A percentile compares a stretch with the other conserved stretches of the same genome.
These are phyloP conservation scores for Neotropicomus parvogracilis DNA, from an alignment of 1,284 basidiomycete species.

Conservation along the genomic window DNA sequence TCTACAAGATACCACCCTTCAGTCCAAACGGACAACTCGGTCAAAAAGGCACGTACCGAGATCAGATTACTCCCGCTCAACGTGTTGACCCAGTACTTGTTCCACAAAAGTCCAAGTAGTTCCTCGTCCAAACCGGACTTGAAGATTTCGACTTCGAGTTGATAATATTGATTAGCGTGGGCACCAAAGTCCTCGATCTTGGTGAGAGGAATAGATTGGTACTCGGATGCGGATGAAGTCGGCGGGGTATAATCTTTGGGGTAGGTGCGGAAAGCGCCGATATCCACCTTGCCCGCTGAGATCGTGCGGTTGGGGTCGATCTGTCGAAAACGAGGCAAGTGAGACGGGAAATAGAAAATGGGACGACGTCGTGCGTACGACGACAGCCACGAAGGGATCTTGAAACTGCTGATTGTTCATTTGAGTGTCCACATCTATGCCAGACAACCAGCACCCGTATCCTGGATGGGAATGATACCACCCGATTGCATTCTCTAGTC, in stretches of 20 bases:
- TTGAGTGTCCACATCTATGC: slow-evolving; percentile 96
- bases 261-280: slow-evolving; percentile 96
- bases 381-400: slow-evolving; percentile 96
- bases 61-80: slow-evolving; percentile 88
- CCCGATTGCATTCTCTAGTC: slow-evolving; percentile 89
- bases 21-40: not conserved
- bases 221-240: slow-evolving; percentile 66
- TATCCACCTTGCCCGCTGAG: slow-evolving; percentile 96
- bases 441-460: slow-evolving; percentile 96
- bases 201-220: slow-evolving; percentile 90
- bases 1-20: slow-evolving; percentile 47
- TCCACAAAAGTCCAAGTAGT: slow-evolving; percentile 89
- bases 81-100: slow-evolving; percentile 99
- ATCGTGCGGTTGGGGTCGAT: slow-evolving; percentile 98
- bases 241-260: slow-evolving; percentile 89
- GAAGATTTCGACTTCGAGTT: slow-evolving; percentile 92
- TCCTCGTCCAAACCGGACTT: slow-evolving; percentile 86
- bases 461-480: slow-evolving; percentile 99
- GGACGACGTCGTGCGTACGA: slow-evolving; percentile 55
- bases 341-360: not conserved
- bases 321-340: slow-evolving; percentile 38
- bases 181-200: slow-evolving; percentile 99
- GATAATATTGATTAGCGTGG: slow-evolving; percentile 96
- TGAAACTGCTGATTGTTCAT: slow-evolving; percentile 91
- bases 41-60: slow-evolving; percentile 56